Conservation (phyloP, 139 green algal genomes). For the Chlamydomonas sp. region DNA sequence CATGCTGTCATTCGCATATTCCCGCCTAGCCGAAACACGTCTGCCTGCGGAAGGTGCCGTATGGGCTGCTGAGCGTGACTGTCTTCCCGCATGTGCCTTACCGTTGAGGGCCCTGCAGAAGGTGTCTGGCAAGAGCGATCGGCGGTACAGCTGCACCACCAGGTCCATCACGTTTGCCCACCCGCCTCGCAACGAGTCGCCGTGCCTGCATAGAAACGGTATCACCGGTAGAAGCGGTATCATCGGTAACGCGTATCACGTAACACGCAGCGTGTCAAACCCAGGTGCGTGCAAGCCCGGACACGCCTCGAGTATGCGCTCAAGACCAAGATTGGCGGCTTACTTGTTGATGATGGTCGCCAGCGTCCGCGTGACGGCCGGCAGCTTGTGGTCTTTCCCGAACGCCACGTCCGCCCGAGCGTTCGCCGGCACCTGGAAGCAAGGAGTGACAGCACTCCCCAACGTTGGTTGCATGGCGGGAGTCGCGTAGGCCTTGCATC, state of each 20-base stretch:
- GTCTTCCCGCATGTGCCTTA: neutral
- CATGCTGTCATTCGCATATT: too few species aligned
- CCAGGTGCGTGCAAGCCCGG: neutral
- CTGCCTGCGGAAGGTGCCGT: neutral
- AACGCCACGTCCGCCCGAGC: conserved; percentile 67
- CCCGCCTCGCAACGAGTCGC: conserved; percentile 82
- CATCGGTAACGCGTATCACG: neutral
- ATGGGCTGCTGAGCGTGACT: neutral
- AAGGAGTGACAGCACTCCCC: too few species aligned
- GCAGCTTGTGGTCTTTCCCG: conserved; percentile 76
- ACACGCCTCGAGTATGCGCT: neutral
- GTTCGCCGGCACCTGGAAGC: neutral
- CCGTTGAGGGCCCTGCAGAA: conserved; percentile 53
- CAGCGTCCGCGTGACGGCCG: conserved; percentile 75
- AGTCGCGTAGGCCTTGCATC: neutral
- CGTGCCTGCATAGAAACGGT: conserved; percentile 63
- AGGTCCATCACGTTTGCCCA: conserved; percentile 92
- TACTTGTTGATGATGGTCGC: conserved; percentile 85
- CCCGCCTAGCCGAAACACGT: too few species aligned
- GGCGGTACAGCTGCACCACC: conserved; percentile 83
- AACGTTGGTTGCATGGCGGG: neutral
- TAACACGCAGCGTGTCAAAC: neutral
- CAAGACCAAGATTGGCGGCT: neutral
- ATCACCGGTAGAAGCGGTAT: neutral
- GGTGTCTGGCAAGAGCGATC: conserved; percentile 68